A percentile compares a stretch with the other conserved stretches of the same genome.
Evolutionary conservation across 257 asterid genomes (phyloP).

Genomic region (Gentiana macrophylla): DNA sequence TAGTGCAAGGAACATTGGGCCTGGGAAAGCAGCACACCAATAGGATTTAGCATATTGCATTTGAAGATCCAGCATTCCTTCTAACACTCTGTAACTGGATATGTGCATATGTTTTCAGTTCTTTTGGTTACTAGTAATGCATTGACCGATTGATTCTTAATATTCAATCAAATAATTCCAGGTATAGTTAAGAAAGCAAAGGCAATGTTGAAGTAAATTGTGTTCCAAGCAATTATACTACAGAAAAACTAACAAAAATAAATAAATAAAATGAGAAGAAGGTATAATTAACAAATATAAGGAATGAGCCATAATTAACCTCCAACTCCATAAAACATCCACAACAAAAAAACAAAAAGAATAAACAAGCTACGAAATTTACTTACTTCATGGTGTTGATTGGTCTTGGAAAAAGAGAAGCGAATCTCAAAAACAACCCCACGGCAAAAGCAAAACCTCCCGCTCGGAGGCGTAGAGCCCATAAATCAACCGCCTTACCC

Average conservation of each 20-base stretch:
- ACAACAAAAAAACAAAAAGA: not conserved
- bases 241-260: not conserved
- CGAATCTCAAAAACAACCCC: constrained; percentile 22
- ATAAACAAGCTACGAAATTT: not conserved
- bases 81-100: no score
- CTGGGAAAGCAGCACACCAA: no score
- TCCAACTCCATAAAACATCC: not conserved
- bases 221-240: no score
- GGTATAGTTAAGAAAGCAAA: no score
- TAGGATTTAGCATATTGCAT: no score
- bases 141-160: no score
- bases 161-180: no score
- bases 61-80: no score
- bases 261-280: not conserved
- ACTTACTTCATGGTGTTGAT: constrained; percentile 45
- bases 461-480: constrained; percentile 29
- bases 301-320: not conserved
- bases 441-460: constrained; percentile 13
- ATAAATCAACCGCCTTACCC: constrained; percentile 7
- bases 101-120: no score
- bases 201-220: no score
- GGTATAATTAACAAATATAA: not conserved
- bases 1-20: no score
- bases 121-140: no score
- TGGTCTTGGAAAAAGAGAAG: constrained; percentile 26